These are phyloP conservation scores for Penicillium italicum DNA, from an alignment of 2,329 filamentous ascomycete genomes.

Conservation along the genomic window DNA sequence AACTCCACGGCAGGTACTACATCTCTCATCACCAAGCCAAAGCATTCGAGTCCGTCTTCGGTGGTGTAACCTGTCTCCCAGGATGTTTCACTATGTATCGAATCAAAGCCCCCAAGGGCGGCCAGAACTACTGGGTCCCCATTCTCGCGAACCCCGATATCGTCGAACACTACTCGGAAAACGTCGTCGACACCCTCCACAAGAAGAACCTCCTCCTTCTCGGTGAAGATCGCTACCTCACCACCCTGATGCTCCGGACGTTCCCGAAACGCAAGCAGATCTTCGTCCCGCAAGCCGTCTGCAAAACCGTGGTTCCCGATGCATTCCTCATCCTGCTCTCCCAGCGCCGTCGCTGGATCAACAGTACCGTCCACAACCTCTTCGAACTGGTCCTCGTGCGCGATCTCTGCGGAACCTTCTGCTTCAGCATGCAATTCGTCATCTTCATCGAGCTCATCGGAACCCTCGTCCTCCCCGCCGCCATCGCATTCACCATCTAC, in stretches of 20 bases:
- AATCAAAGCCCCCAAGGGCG: slow-evolving; percentile 97
- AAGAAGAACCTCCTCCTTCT: slow-evolving; percentile 93
- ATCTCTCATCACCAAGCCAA: slow-evolving; percentile 97
- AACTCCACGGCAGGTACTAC: slow-evolving; percentile 63
- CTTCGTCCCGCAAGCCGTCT: slow-evolving; percentile 96
- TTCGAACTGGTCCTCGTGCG: slow-evolving; percentile 96
- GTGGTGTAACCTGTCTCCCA: slow-evolving; percentile 96
- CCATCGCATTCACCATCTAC: slow-evolving; percentile 96
- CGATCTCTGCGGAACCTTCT: slow-evolving; percentile 97
- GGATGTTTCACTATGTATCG: slow-evolving; percentile 99
- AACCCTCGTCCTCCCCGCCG: slow-evolving; percentile 89
- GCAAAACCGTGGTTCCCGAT: slow-evolving; percentile 96
- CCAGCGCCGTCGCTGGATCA: slow-evolving; percentile 96
- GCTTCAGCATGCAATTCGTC: slow-evolving; percentile 99
- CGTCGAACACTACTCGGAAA: slow-evolving; percentile 98
- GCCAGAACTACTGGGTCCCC: slow-evolving; percentile 98
- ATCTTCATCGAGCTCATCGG: slow-evolving; percentile 93
- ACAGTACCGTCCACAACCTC: slow-evolving; percentile 96
- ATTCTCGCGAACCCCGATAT: slow-evolving; percentile 98
- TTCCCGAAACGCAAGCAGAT: slow-evolving; percentile 99
- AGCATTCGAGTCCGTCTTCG: slow-evolving; percentile 96
- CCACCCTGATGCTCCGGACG: slow-evolving; percentile 95
- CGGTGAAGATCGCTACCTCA: slow-evolving; percentile 91
- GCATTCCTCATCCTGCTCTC: slow-evolving; percentile 88
- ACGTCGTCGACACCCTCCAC: slow-evolving; percentile 96